Conservation (phyloP, 768 basidiomycete genomes). For the Trametes cubensis region DNA sequence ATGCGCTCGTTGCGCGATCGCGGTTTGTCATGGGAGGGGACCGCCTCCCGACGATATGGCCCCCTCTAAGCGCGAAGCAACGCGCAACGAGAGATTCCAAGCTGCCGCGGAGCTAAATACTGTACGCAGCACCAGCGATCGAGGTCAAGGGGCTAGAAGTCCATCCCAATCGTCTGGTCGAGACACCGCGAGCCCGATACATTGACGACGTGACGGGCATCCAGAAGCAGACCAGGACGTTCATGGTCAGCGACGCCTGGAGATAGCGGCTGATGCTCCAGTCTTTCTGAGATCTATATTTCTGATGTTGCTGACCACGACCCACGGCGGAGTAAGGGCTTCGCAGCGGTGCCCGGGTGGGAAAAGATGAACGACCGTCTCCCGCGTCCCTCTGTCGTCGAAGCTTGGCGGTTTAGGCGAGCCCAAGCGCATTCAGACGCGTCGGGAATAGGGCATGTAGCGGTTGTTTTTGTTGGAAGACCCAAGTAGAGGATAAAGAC, state of each 20-base stretch:
- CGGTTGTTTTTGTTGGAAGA: too few relatives aligned
- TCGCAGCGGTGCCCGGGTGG: not conserved
- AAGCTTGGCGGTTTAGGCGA: not conserved
- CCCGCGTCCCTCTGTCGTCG: not conserved
- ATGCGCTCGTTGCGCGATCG: not conserved
- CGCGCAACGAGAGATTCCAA: not conserved
- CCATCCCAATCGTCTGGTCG: not conserved
- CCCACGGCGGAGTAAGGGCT: not conserved
- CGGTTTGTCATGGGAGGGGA: constrained; percentile 2
- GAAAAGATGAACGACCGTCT: not conserved
- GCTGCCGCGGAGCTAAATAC: not conserved
- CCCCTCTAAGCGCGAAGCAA: constrained; percentile 2
- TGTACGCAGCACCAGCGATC: not conserved
- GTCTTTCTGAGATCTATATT: not conserved
- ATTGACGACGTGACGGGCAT: not conserved
- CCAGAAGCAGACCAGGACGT: too few relatives aligned
- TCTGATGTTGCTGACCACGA: not conserved
- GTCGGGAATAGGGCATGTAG: not conserved
- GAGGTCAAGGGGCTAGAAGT: not conserved
- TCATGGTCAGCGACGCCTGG: too few relatives aligned
- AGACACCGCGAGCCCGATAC: constrained; percentile 1
- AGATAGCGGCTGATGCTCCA: not conserved
- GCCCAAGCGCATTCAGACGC: not conserved
- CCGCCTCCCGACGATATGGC: not conserved
- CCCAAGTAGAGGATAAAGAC: too few relatives aligned